phyloP scores from a whole-genome alignment of 352 stramenopile genomes.

The Phytophthora tubulina region DNA sequence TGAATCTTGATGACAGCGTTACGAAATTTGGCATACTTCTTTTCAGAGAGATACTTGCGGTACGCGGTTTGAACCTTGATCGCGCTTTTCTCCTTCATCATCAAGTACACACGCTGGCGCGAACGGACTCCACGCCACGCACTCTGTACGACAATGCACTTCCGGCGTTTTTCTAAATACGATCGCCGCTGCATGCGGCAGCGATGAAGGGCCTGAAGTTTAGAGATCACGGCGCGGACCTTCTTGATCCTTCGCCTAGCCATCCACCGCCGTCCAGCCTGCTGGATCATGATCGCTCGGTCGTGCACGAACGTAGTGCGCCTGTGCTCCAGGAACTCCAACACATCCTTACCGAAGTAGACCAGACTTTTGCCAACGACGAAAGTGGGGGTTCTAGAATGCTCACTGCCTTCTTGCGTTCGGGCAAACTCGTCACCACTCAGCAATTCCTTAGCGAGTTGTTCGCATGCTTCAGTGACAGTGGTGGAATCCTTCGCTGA shows the following conservation, averaged over 20 bases:
- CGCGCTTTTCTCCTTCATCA: conserved; percentile 68
- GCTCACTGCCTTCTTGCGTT: conserved; percentile 41
- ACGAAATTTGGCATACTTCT: conserved; percentile 67
- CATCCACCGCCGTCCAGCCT: conserved; percentile 59
- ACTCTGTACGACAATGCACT: conserved; percentile 71
- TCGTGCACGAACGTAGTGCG: conserved; percentile 80
- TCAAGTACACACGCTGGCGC: conserved; percentile 58
- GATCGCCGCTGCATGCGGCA: conserved; percentile 51
- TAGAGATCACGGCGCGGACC: conserved; percentile 61
- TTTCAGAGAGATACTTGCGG: conserved; percentile 56
- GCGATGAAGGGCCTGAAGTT: conserved; percentile 68
- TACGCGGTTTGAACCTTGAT: conserved; percentile 69
- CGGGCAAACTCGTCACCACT: conserved; percentile 51
- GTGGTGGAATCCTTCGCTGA: conserved; percentile 48
- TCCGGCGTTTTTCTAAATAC: conserved; percentile 55
- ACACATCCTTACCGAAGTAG: conserved; percentile 94
- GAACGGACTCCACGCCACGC: conserved; percentile 80
- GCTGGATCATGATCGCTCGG: conserved; percentile 73
- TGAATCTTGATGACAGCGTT: conserved; percentile 80
- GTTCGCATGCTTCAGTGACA: conserved; percentile 70
- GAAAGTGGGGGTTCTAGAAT: conserved; percentile 61
- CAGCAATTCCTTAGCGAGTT: conserved; percentile 64
- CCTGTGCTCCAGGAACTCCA: conserved; percentile 91
- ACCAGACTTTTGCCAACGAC: conserved; percentile 91
- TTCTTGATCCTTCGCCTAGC: conserved; percentile 61